A percentile compares a stretch with the other conserved stretches of the same genome.
phyloP scores from a whole-genome alignment of 352 stramenopile species.

The Elongisporangium senticosum region DNA sequence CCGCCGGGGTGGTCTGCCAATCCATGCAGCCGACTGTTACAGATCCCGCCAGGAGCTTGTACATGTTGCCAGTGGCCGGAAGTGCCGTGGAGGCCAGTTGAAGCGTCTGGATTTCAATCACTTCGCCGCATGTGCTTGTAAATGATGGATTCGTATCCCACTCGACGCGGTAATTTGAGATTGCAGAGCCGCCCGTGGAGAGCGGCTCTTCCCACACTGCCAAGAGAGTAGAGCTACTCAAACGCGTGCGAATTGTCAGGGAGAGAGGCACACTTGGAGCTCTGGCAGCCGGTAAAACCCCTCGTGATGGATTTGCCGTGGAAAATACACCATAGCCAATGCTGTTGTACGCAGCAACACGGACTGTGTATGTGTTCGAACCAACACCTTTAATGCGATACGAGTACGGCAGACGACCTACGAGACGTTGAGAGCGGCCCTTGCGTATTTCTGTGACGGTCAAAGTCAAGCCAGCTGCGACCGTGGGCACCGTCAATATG shows the following conservation, averaged over 20 bases:
- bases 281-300: conserved; percentile 29
- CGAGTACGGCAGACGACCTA: conserved; percentile 79
- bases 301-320: conserved; percentile 24
- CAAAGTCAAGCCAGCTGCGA: conserved; percentile 3
- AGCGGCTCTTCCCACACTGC: conserved; percentile 74
- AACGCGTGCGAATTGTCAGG: conserved; percentile 72
- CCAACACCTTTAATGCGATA: conserved; percentile 79
- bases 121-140: conserved; percentile 68
- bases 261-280: conserved; percentile 67
- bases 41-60: conserved; percentile 21
- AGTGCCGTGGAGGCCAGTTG: conserved; percentile 16
- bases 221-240: conserved; percentile 49
- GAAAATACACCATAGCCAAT: conserved; percentile 86
- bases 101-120: conserved; percentile 61
- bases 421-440: conserved; percentile 39
- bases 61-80: conserved; percentile 11
- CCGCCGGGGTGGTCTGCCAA: conserved; percentile 16
- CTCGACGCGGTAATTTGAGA: conserved; percentile 89
- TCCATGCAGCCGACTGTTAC: conserved; percentile 28
- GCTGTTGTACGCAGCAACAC: conserved; percentile 93
- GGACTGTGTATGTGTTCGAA: conserved; percentile 79
- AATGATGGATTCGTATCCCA: conserved; percentile 92
- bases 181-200: conserved; percentile 69
- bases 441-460: conserved; percentile 40
- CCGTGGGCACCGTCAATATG: conserved; percentile 11